Conservation (phyloP, 176 grass and related monocot species). For the Oryza officinalis region DNA sequence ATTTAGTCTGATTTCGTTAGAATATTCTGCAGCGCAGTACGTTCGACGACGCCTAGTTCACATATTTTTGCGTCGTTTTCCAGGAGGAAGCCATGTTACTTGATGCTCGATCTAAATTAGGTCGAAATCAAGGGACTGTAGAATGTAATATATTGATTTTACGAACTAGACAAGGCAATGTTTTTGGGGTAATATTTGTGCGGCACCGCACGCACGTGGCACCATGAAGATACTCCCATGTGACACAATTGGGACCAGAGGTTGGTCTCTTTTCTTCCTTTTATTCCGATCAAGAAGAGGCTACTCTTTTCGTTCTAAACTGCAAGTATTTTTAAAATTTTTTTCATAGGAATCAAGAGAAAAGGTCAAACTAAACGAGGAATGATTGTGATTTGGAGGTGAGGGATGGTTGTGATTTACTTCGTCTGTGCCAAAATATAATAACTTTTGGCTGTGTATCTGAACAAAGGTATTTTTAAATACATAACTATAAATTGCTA, state of each 20-base stretch:
- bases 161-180: neutral
- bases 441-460: too few relatives aligned
- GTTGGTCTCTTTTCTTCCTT: neutral
- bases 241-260: neutral
- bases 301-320: too few relatives aligned
- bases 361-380: too few relatives aligned
- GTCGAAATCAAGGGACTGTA: neutral
- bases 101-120: neutral
- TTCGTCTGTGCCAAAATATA: too few relatives aligned
- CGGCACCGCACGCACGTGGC: neutral
- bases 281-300: neutral
- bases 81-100: neutral
- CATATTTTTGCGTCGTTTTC: neutral
- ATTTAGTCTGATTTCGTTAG: neutral
- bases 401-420: too few relatives aligned
- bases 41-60: neutral
- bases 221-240: neutral
- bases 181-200: neutral
- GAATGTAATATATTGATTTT: neutral
- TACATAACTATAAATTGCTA: too few relatives aligned
- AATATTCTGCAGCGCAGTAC: neutral
- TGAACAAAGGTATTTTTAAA: too few relatives aligned
- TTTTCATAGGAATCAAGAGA: too few relatives aligned
- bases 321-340: too few relatives aligned
- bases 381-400: too few relatives aligned